These are phyloP conservation scores for Ogataea pini DNA, from an alignment of 805 yeast genomes.

Conservation along the genomic window DNA sequence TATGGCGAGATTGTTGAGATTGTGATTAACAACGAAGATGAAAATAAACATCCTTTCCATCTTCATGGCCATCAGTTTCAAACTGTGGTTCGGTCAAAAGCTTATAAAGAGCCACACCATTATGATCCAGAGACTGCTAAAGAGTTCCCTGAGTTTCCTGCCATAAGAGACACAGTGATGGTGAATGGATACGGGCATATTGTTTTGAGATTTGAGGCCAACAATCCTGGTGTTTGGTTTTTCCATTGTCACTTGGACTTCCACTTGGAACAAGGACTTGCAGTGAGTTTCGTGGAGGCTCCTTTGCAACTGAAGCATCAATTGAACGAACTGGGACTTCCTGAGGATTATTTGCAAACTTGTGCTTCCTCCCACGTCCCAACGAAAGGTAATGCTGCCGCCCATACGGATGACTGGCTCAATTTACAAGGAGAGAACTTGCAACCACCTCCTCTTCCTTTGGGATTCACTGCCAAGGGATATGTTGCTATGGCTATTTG, in stretches of 20 bases:
- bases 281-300: slow-evolving; percentile 69
- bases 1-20: slow-evolving; percentile 69
- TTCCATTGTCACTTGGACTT: slow-evolving; percentile 92
- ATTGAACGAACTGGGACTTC: slow-evolving; percentile 33
- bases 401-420: slow-evolving; percentile 52
- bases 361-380: slow-evolving; percentile 52
- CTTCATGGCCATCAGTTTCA: slow-evolving; percentile 92
- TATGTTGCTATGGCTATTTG: slow-evolving; percentile 62
- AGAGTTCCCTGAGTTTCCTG: slow-evolving; percentile 58
- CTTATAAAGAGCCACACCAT: slow-evolving; percentile 57
- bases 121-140: slow-evolving; percentile 46
- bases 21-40: slow-evolving; percentile 76
- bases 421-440: slow-evolving; percentile 59
- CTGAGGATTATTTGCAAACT: slow-evolving; percentile 48
- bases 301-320: slow-evolving; percentile 55
- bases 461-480: slow-evolving; percentile 71
- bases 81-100: slow-evolving; percentile 64
- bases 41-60: slow-evolving; percentile 96
- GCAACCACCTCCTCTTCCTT: slow-evolving; percentile 65
- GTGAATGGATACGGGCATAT: slow-evolving; percentile 68
- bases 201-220: slow-evolving; percentile 72
- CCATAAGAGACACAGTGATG: slow-evolving; percentile 69
- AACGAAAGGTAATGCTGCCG: slow-evolving; percentile 73
- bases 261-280: slow-evolving; percentile 82
- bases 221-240: slow-evolving; percentile 93